These are phyloP conservation scores for Cadophora sp. DNA, from an alignment of 2,329 filamentous ascomycete species.

Conservation along the genomic window DNA sequence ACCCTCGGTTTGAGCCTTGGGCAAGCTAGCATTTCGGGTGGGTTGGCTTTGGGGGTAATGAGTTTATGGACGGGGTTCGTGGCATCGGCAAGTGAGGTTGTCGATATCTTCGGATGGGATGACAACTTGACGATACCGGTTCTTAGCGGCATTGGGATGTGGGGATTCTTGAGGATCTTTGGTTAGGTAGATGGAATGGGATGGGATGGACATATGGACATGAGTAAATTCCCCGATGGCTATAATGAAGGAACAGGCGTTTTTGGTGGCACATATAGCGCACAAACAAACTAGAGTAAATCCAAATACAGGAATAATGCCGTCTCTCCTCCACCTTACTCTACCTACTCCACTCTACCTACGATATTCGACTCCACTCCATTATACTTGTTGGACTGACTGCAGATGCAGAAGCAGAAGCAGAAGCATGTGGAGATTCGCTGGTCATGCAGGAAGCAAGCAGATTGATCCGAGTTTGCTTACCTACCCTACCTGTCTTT, in stretches of 20 bases:
- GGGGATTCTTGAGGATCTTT: constrained; percentile 90
- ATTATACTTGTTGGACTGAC: constrained; percentile 2
- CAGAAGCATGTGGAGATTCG: constrained; percentile 32
- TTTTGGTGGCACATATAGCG: constrained; percentile 31
- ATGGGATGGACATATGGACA: constrained; percentile 20
- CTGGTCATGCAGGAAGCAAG: constrained; percentile 34
- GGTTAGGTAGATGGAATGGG: too few relatives aligned
- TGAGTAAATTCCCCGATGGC: constrained; percentile 22
- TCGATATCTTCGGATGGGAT: constrained; percentile 93
- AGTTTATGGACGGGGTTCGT: constrained; percentile 88
- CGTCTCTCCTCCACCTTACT: background rate
- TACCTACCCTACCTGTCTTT: background rate
- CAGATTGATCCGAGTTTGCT: constrained; percentile 19
- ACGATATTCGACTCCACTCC: background rate
- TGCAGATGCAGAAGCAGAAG: constrained; percentile 23
- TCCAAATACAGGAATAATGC: constrained; percentile 28
- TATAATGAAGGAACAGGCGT: constrained; percentile 13
- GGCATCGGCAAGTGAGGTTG: constrained; percentile 86
- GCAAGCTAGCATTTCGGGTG: constrained; percentile 70
- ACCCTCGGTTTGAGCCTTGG: constrained; percentile 65
- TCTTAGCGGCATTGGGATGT: constrained; percentile 86
- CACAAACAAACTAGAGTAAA: constrained; percentile 31
- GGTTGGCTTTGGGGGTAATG: constrained; percentile 78
- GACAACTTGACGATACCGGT: constrained; percentile 98
- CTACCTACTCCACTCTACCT: background rate